Base-by-base conservation (phyloP, 2,329 filamentous ascomycete genomes). In the Alternaria viburni region DNA sequence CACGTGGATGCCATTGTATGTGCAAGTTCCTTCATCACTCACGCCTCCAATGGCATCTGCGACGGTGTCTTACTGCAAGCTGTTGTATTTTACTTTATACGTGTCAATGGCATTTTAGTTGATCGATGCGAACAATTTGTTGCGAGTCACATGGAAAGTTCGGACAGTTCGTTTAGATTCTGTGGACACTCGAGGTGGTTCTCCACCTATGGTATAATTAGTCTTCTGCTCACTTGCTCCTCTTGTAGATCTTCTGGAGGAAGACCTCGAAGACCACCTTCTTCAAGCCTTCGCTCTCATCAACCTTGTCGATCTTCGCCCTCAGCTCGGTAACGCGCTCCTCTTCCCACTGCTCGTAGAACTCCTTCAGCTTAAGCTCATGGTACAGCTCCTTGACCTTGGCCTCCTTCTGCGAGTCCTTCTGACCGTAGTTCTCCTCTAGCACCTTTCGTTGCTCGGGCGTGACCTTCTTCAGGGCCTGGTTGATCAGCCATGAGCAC, bases 401-500 rank as follows among this genome's bases (percentile, higher is more conserved):
- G 64, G 90, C 89, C 84, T 99, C 96, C 76, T 91, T 90, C 54
- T 85, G 87, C 76, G 88, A 87, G 82, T 98, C 90, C 87, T 98
- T 99, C 79, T 89, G 89, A 72, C 96, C 96, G 81, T 99, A 99
- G 85, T 97, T 95, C 61, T 93, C 89, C 78, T 97, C 93, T 55
- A 99, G 89, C 43, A 96, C 82, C 82, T 91, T 87, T 77, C 93
- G 90, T 87, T 99, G 96, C 80, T 95, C 93, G 1, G 93, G 89
- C 3, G 87, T 94, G 69, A 88, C 91, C 66, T 91, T 87, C 80
- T 89, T 87, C 63, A 99, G 86, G 50, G 96, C 96, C 83, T 97
- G 91, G 87, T 99, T 99, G 82, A 99, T 88, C 64, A 99, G 85
- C 96, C 96, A 99, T 45, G 93, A 96, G 87, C 96, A 99, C 88